phyloP scores from a whole-genome alignment of 2,329 filamentous ascomycete genomes.

The Raffaelea deltoideospora region DNA sequence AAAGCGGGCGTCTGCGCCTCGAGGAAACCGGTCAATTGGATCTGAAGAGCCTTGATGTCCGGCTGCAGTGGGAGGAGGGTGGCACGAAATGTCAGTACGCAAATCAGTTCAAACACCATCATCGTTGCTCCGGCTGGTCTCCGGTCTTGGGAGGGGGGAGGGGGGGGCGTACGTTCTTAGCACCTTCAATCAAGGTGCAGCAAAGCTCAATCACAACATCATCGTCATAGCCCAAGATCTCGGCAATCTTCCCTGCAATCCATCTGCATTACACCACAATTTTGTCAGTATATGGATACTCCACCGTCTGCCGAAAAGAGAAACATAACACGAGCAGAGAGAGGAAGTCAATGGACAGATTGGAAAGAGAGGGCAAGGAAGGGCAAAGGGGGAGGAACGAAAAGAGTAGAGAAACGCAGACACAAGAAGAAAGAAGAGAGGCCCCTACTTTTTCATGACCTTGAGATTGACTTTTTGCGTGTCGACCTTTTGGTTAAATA shows the following conservation, averaged over 20 bases:
- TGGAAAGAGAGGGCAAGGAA: no score
- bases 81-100: not conserved
- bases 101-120: not conserved
- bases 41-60: slow-evolving; percentile 89
- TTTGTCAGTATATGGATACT: no score
- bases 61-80: slow-evolving; percentile 40
- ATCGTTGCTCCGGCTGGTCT: no score
- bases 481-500: slow-evolving; percentile 93
- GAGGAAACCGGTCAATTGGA: slow-evolving; percentile 86
- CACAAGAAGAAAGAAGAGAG: not conserved
- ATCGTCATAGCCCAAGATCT: slow-evolving; percentile 83
- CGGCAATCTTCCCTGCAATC: slow-evolving; percentile 78
- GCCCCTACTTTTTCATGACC: slow-evolving; percentile 84
- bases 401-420: no score
- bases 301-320: no score
- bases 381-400: no score
- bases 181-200: slow-evolving; percentile 55
- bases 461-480: slow-evolving; percentile 94
- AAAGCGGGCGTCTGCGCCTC: slow-evolving; percentile 82
- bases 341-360: no score
- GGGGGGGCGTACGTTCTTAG: slow-evolving; percentile 50
- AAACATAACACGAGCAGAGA: no score
- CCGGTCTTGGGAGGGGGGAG: no score
- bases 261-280: no score
- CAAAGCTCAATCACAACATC: slow-evolving; percentile 87